Conservation (phyloP, 345 rosid species). For the Carallia pectinifolia region DNA sequence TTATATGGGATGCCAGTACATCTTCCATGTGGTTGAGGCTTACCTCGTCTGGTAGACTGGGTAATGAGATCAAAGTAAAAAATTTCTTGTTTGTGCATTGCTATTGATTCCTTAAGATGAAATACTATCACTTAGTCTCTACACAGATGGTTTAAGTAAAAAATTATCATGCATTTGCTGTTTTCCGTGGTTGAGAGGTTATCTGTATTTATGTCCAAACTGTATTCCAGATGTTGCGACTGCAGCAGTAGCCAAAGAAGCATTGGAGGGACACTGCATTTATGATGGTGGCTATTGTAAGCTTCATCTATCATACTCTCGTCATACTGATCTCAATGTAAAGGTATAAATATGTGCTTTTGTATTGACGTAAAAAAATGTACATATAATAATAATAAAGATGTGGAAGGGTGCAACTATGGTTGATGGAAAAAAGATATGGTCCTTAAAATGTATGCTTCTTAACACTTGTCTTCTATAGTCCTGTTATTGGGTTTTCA, state of each 20-base stretch:
- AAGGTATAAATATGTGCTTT: conserved; percentile 85
- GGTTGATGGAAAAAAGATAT: conserved; percentile 40
- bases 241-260: conserved; percentile 81
- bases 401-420: conserved; percentile 38
- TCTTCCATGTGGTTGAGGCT: too few species aligned
- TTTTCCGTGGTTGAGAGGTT: background rate
- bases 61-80: too few species aligned
- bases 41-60: too few species aligned
- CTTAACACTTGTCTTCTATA: conserved; percentile 30
- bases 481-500: conserved; percentile 8
- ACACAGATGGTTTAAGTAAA: too few species aligned
- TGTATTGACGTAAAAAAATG: conserved; percentile 45
- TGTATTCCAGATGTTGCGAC: conserved; percentile 65
- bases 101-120: too few species aligned
- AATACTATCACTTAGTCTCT: too few species aligned
- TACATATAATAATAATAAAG: conserved; percentile 30
- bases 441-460: conserved; percentile 51
- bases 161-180: background rate
- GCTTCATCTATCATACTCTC: conserved; percentile 99
- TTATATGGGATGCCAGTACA: too few species aligned
- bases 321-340: conserved; percentile 99
- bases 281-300: conserved; percentile 99
- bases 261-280: conserved; percentile 97
- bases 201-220: conserved; percentile 13
- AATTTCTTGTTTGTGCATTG: too few species aligned